Conservation (phyloP, 1,139 yeast genomes). For the Zygosaccharomyces sapae region DNA sequence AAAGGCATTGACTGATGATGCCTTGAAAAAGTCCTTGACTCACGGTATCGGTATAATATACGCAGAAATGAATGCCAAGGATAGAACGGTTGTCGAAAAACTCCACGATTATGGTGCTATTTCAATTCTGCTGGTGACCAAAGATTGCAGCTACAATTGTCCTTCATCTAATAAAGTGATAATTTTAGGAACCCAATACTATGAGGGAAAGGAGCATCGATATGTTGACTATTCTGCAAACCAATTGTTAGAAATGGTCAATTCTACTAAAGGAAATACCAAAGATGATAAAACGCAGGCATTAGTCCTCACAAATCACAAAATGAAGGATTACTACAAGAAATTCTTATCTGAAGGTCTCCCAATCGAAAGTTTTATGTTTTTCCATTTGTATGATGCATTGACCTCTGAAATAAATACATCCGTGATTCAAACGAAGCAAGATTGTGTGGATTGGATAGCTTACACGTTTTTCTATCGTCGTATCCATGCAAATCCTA, state of each 20-base stretch:
- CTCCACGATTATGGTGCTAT: slow-evolving; percentile 50
- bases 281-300: slow-evolving; percentile 41
- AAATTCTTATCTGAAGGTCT: slow-evolving; percentile 70
- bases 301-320: slow-evolving; percentile 52
- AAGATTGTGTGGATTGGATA: slow-evolving; percentile 87
- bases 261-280: slow-evolving; percentile 44
- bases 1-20: slow-evolving; percentile 45
- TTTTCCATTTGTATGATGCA: slow-evolving; percentile 56
- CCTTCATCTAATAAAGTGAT: slow-evolving; percentile 56
- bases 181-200: slow-evolving; percentile 66
- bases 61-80: slow-evolving; percentile 54
- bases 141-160: slow-evolving; percentile 48
- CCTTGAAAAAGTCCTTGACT: slow-evolving; percentile 44
- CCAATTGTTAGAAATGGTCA: slow-evolving; percentile 71
- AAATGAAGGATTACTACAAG: slow-evolving; percentile 60
- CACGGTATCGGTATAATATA: slow-evolving; percentile 68
- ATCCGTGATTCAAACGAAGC: slow-evolving; percentile 61
- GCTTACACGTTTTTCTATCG: slow-evolving; percentile 81
- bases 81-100: slow-evolving; percentile 50
- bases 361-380: slow-evolving; percentile 79
- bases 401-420: slow-evolving; percentile 69
- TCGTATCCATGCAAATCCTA: slow-evolving; percentile 75
- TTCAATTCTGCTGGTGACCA: slow-evolving; percentile 53
- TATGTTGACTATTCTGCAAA: slow-evolving; percentile 64
- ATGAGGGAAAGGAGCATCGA: slow-evolving; percentile 70